Conservation (phyloP, 2,329 filamentous ascomycete species). For the Diaporthe sp. region DNA sequence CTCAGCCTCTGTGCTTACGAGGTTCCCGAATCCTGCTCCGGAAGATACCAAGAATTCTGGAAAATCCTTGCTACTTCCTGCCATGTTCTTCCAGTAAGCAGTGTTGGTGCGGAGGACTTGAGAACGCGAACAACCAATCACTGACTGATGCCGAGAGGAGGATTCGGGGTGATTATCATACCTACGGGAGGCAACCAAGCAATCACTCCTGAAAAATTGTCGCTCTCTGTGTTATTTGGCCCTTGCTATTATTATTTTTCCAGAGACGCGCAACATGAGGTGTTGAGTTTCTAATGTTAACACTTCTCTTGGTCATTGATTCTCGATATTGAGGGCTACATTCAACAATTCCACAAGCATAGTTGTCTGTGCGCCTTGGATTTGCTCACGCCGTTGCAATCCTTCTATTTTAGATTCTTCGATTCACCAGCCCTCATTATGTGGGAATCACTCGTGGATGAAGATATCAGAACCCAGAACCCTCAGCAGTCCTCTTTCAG, state of each 20-base stretch:
- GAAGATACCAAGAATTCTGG: neutral
- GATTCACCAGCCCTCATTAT: neutral
- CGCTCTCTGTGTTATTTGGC: neutral
- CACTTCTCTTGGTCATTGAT: neutral
- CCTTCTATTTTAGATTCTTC: neutral
- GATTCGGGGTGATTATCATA: neutral
- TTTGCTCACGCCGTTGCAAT: neutral
- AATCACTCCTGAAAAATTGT: neutral
- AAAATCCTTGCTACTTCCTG: neutral
- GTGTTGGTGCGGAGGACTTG: neutral
- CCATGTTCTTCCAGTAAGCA: neutral
- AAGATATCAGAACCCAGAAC: neutral
- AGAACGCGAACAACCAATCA: no score
- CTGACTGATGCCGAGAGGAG: neutral
- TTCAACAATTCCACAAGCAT: neutral
- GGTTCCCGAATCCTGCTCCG: neutral
- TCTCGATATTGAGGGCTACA: neutral
- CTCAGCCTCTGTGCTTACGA: neutral
- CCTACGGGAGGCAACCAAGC: neutral
- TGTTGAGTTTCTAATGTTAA: neutral
- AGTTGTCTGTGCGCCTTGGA: neutral
- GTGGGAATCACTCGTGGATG: no score
- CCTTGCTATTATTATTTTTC: accelerated
- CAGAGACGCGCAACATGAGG: neutral
- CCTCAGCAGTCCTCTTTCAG: neutral